Percentiles rank a stretch among this genome's conserved stretches.
phyloP scores from a whole-genome alignment of 306 rosid genomes.

The Begonia masoniana region DNA sequence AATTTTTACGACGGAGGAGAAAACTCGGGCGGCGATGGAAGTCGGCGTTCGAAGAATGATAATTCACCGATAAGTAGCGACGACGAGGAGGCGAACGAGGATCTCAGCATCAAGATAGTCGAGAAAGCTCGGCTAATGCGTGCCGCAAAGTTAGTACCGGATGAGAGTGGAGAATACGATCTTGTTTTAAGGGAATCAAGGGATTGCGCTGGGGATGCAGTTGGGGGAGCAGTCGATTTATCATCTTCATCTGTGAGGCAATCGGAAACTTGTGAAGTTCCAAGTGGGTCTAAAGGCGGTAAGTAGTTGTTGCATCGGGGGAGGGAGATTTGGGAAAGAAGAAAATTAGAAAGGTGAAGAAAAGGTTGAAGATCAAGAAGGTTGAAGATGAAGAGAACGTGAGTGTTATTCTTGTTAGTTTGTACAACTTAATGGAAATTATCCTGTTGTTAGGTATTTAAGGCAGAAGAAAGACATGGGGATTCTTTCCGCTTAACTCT shows the following conservation, averaged over 20 bases:
- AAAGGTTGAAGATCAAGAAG: conserved; percentile 17
- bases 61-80: conserved; percentile 20
- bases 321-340: conserved; percentile 8
- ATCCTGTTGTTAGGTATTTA: neutral
- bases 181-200: neutral
- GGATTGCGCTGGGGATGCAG: neutral
- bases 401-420: conserved; percentile 12
- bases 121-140: conserved; percentile 48
- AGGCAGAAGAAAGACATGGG: neutral
- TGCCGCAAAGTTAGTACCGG: conserved; percentile 15
- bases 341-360: conserved; percentile 17
- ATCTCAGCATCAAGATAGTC: conserved; percentile 51
- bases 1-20: conserved; percentile 19
- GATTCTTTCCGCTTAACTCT: too few species aligned
- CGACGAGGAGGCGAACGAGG: conserved; percentile 72
- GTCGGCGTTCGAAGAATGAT: conserved; percentile 10
- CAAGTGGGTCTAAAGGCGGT: conserved; percentile 1
- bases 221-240: conserved; percentile 3
- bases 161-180: neutral
- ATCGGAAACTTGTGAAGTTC: conserved; percentile 1
- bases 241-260: conserved; percentile 11
- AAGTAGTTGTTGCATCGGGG: conserved; percentile 3
- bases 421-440: too few species aligned
- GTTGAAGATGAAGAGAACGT: conserved; percentile 29
- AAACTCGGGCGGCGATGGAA: conserved; percentile 3